Evolutionary conservation across 768 basidiomycete species (phyloP).

Genomic region (Pholiota molesta): DNA sequence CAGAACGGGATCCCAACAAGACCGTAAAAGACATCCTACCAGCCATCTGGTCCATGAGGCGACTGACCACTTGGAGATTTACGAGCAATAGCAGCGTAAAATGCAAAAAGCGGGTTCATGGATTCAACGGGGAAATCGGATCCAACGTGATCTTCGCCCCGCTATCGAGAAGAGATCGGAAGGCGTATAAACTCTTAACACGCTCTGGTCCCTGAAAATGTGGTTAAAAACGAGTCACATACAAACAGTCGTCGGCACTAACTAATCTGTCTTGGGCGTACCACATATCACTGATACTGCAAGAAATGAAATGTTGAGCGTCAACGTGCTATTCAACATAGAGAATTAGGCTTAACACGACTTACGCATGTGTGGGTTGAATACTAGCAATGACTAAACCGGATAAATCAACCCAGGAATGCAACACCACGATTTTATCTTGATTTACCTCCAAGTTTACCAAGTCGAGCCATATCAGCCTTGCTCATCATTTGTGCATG

Average conservation of each 20-base stretch:
- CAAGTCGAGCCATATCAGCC: conserved; percentile 77
- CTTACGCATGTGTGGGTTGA: conserved; percentile 88
- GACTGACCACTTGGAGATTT: conserved; percentile 69
- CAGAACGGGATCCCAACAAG: not conserved
- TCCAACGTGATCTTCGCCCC: conserved; percentile 77
- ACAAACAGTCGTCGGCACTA: conserved; percentile 22
- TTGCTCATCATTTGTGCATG: conserved; percentile 87
- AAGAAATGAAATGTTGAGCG: conserved; percentile 1
- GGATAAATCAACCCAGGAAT: not conserved
- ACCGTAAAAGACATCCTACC: conserved; percentile 49
- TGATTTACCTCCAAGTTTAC: conserved; percentile 72
- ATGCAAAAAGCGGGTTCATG: conserved; percentile 81
- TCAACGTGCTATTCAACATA: not conserved
- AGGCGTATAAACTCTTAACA: conserved; percentile 86
- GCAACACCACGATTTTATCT: not conserved
- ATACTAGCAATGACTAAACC: conserved; percentile 82
- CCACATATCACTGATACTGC: conserved; percentile 85
- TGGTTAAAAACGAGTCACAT: conserved; percentile 7
- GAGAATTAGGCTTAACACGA: conserved; percentile 18
- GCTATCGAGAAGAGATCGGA: conserved; percentile 68
- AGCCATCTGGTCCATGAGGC: conserved; percentile 83
- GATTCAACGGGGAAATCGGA: conserved; percentile 92
- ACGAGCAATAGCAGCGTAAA: conserved; percentile 88
- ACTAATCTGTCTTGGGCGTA: conserved; percentile 85
- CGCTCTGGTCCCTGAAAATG: conserved; percentile 72